Evolutionary conservation across 768 basidiomycete species (phyloP).

Genomic region (Cantharellus anzutake): DNA sequence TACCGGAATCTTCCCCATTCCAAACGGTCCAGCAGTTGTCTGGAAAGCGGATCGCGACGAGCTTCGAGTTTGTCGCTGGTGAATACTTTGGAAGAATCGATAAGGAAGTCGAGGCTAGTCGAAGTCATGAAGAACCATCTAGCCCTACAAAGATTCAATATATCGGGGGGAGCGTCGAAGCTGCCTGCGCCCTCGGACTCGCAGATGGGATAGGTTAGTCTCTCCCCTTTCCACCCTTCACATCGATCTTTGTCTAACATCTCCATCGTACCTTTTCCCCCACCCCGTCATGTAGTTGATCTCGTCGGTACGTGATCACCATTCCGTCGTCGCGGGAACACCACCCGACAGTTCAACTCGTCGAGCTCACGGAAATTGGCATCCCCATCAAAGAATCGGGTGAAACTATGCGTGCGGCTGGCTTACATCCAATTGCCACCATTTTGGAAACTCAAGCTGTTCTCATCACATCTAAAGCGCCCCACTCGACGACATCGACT

Average conservation of each 20-base stretch:
- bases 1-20: slow-evolving; percentile 55
- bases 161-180: slow-evolving; percentile 94
- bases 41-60: slow-evolving; percentile 86
- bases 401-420: slow-evolving; percentile 98
- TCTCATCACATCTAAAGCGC: slow-evolving; percentile 38
- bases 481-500: slow-evolving; percentile 15
- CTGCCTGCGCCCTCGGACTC: slow-evolving; percentile 87
- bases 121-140: slow-evolving; percentile 9
- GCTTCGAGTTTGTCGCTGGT: slow-evolving; percentile 75
- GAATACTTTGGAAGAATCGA: slow-evolving; percentile 61
- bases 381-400: slow-evolving; percentile 55
- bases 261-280: neutral
- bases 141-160: slow-evolving; percentile 71
- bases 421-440: slow-evolving; percentile 82
- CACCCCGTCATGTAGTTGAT: slow-evolving; percentile 46
- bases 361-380: neutral
- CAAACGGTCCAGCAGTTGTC: slow-evolving; percentile 61
- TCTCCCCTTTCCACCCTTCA: neutral
- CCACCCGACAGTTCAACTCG: neutral
- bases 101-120: slow-evolving; percentile 23
- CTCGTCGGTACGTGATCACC: slow-evolving; percentile 53
- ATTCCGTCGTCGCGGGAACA: too few relatives aligned
- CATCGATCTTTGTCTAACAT: neutral
- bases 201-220: slow-evolving; percentile 87
- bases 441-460: slow-evolving; percentile 78